Conservation (phyloP, 768 basidiomycete species). For the Baorangia bicolor region DNA sequence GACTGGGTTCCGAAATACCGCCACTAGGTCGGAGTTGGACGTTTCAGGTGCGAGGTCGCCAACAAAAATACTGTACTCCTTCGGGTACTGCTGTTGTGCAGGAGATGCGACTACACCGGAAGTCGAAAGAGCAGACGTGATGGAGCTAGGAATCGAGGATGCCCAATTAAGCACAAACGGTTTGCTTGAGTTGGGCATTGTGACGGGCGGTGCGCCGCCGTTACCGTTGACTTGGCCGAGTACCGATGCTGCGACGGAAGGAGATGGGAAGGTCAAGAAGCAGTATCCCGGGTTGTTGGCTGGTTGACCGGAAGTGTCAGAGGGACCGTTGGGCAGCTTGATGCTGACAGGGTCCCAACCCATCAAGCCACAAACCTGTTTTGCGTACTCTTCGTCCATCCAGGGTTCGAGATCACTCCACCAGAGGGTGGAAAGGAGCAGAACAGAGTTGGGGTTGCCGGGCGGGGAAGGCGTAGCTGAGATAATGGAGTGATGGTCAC, state of each 20-base stretch:
- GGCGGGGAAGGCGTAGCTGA: slow-evolving; percentile 23
- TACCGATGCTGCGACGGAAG: slow-evolving; percentile 66
- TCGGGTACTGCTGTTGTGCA: slow-evolving; percentile 59
- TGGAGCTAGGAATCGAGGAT: slow-evolving; percentile 38
- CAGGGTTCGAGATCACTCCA: slow-evolving; percentile 91
- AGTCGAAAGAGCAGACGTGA: slow-evolving; percentile 32
- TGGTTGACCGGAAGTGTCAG: slow-evolving; percentile 59
- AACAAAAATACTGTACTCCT: slow-evolving; percentile 93
- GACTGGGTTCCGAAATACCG: slow-evolving; percentile 87
- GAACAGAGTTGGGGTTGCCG: slow-evolving; percentile 27
- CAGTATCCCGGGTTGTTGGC: slow-evolving; percentile 86
- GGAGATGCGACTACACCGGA: slow-evolving; percentile 28
- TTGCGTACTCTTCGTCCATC: slow-evolving; percentile 97
- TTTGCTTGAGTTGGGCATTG: slow-evolving; percentile 85
- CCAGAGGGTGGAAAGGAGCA: slow-evolving; percentile 66
- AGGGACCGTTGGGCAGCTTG: slow-evolving; percentile 65
- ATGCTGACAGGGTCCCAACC: slow-evolving; percentile 79
- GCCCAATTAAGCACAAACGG: slow-evolving; percentile 86
- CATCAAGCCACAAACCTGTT: slow-evolving; percentile 84
- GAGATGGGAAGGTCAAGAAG: slow-evolving; percentile 81
- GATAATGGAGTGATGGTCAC: slow-evolving; percentile 13
- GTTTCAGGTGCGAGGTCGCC: slow-evolving; percentile 92
- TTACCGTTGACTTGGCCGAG: slow-evolving; percentile 61
- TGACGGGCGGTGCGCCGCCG: slow-evolving; percentile 42
- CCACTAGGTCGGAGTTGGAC: slow-evolving; percentile 93